These are phyloP conservation scores for Calocybe indica DNA, from an alignment of 768 basidiomycete species.

Conservation along the genomic window DNA sequence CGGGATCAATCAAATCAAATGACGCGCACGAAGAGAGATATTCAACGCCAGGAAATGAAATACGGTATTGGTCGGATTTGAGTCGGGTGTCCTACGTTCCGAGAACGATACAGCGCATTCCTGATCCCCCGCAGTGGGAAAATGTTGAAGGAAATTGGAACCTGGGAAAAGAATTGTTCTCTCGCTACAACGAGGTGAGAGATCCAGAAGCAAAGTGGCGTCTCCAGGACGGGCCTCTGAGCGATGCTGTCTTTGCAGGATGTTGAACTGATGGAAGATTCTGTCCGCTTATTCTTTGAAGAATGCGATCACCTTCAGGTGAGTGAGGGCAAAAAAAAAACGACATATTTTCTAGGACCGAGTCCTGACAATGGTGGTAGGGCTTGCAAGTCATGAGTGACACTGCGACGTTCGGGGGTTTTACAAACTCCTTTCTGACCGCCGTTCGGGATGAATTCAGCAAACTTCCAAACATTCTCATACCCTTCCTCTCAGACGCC, in stretches of 20 bases:
- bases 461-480: conserved; percentile 53
- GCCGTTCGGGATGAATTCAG: conserved; percentile 62
- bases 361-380: conserved; percentile 24
- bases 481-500: conserved; percentile 50
- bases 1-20: conserved; percentile 7
- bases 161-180: conserved; percentile 44
- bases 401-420: conserved; percentile 57
- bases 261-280: conserved; percentile 60
- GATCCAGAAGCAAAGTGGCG: too few relatives aligned
- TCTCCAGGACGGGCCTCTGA: not conserved
- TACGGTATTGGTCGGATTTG: conserved; percentile 69
- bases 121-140: conserved; percentile 55
- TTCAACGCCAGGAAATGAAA: conserved; percentile 7
- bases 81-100: conserved; percentile 60
- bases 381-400: conserved; percentile 68
- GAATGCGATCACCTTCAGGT: conserved; percentile 77
- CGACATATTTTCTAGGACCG: not conserved
- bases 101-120: conserved; percentile 57
- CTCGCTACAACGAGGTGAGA: conserved; percentile 48
- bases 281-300: conserved; percentile 63
- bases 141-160: conserved; percentile 50
- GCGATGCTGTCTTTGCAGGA: conserved; percentile 31
- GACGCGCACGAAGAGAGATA: too few relatives aligned
- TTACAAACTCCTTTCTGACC: conserved; percentile 51
- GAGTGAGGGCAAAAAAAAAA: not conserved